phyloP scores from a whole-genome alignment of 805 yeast species.

The Candida glaebosa region DNA sequence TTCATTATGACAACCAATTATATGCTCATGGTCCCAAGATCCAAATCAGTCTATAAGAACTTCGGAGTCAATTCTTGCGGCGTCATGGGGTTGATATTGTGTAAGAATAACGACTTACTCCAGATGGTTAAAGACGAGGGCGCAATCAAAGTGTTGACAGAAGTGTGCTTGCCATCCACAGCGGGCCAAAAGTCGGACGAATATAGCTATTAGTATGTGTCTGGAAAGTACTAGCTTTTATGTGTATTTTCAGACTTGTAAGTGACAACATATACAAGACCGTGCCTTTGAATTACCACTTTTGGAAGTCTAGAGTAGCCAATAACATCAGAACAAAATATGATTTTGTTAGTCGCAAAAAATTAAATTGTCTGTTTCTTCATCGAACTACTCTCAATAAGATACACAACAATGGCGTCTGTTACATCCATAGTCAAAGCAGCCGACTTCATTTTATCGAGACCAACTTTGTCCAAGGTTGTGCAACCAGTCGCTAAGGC shows the following conservation, averaged over 20 bases:
- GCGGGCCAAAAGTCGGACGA: conserved; percentile 57
- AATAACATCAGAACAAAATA: conserved; percentile 21
- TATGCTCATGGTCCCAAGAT: conserved; percentile 85
- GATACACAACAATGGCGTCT: conserved; percentile 43
- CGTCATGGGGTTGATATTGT: conserved; percentile 70
- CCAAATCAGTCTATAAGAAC: conserved; percentile 48
- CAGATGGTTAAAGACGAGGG: conserved; percentile 46
- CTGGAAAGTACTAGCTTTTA: conserved; percentile 1
- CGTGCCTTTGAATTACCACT: background rate
- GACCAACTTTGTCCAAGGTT: conserved; percentile 74
- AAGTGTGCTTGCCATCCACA: conserved; percentile 64
- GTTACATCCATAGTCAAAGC: conserved; percentile 68
- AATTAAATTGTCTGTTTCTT: background rate
- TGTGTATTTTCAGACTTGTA: conserved; percentile 1
- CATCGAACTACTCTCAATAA: background rate
- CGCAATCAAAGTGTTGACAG: conserved; percentile 51
- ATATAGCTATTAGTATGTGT: conserved; percentile 52
- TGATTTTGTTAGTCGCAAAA: conserved; percentile 10
- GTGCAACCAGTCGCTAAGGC: conserved; percentile 76
- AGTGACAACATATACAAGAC: background rate
- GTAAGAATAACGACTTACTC: conserved; percentile 59
- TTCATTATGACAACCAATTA: conserved; percentile 77
- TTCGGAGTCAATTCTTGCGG: conserved; percentile 81
- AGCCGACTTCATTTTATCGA: conserved; percentile 74
- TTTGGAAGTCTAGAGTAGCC: conserved; percentile 25